phyloP scores from a whole-genome alignment of 306 rosid genomes.

The Sophora flavescens region DNA sequence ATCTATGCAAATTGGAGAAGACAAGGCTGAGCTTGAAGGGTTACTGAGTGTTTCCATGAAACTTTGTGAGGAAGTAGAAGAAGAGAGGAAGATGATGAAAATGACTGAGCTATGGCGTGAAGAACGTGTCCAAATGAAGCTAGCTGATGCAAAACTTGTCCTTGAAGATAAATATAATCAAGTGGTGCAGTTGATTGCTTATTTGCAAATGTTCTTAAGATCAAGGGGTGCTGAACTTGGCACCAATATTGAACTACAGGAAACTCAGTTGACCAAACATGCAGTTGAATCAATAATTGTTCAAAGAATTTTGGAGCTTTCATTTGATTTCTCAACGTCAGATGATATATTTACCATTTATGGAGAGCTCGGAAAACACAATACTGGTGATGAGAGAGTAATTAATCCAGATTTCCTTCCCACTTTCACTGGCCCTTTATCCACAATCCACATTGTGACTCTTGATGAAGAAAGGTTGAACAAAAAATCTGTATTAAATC shows the following conservation, averaged over 20 bases:
- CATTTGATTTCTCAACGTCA: constrained; percentile 45
- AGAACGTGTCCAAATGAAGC: constrained; percentile 77
- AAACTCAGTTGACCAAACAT: constrained; percentile 54
- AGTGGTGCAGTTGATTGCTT: constrained; percentile 57
- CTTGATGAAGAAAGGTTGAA: constrained; percentile 23
- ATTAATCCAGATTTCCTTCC: constrained; percentile 30
- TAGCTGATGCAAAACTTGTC: constrained; percentile 65
- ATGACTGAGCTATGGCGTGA: constrained; percentile 75
- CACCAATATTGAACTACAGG: constrained; percentile 42
- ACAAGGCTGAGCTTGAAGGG: constrained; percentile 51
- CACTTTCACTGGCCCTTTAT: constrained; percentile 5
- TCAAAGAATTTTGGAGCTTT: constrained; percentile 48
- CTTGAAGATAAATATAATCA: constrained; percentile 62
- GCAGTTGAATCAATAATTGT: constrained; percentile 49
- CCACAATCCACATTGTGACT: constrained; percentile 15
- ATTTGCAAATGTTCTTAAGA: constrained; percentile 53
- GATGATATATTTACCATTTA: constrained; percentile 44
- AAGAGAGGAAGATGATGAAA: constrained; percentile 75
- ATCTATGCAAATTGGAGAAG: constrained; percentile 55
- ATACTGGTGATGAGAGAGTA: constrained; percentile 36
- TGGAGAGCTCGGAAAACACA: constrained; percentile 39
- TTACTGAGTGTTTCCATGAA: constrained; percentile 51
- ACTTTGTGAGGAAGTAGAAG: constrained; percentile 56
- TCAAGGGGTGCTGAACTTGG: constrained; percentile 53
- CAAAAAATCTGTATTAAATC: not conserved